Evolutionary conservation across 1,284 basidiomycete species (phyloP).

Genomic region (Trametes sp.): DNA sequence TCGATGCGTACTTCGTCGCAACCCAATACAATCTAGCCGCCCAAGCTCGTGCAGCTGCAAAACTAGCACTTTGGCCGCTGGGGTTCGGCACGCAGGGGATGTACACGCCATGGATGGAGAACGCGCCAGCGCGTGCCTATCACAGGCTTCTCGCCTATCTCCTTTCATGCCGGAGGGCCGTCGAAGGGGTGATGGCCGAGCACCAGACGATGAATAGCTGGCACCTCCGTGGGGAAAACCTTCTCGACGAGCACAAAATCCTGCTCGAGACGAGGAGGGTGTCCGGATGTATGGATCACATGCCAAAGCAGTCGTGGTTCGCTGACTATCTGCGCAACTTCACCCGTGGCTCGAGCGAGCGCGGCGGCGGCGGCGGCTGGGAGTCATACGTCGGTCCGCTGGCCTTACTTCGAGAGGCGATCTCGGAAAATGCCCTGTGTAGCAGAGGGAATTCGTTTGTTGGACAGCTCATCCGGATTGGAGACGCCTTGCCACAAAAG

Average conservation of each 20-base stretch:
- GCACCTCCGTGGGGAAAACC: background rate
- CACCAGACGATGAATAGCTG: background rate
- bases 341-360: background rate
- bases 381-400: too few relatives aligned
- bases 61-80: background rate
- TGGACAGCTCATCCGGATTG: background rate
- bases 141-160: background rate
- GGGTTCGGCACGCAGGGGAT: background rate
- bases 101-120: conserved; percentile 16
- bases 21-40: background rate
- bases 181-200: background rate
- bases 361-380: background rate
- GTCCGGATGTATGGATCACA: too few relatives aligned
- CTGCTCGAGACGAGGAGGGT: too few relatives aligned
- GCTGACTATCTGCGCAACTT: background rate
- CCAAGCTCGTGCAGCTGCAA: background rate
- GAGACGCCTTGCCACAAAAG: background rate
- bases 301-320: background rate
- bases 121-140: conserved; percentile 7
- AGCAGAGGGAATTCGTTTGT: background rate
- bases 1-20: conserved; percentile 6
- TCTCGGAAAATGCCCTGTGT: background rate
- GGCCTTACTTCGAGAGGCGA: too few relatives aligned
- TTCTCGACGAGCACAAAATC: too few relatives aligned
- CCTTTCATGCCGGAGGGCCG: background rate